phyloP scores from a whole-genome alignment of 176 grass and related monocot genomes.

The Pontederia crassipes region DNA sequence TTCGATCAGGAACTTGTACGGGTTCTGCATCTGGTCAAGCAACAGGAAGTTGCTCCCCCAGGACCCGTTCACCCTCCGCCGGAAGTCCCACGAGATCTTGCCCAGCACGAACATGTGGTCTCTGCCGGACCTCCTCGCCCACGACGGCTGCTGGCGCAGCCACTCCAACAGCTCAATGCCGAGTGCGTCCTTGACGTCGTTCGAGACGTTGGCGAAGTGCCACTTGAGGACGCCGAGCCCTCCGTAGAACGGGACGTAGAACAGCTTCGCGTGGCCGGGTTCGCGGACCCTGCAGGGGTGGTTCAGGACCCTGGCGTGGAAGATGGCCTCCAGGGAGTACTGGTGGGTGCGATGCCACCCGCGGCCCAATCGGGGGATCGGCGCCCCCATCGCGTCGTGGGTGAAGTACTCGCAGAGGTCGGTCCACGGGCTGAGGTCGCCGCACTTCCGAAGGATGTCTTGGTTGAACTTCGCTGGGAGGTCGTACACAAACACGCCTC shows the following conservation, averaged over 20 bases:
- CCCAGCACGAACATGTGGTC: conserved; percentile 18
- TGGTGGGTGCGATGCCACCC: conserved; percentile 5
- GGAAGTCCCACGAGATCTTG: conserved; percentile 18
- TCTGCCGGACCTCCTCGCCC: neutral
- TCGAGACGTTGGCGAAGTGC: neutral
- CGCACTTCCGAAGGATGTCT: neutral
- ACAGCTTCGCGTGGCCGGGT: conserved; percentile 3
- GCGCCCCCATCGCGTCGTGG: conserved; percentile 3
- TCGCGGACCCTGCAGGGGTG: conserved; percentile 4
- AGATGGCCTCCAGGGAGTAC: conserved; percentile 18
- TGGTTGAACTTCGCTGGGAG: conserved; percentile 6
- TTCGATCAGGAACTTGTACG: conserved; percentile 13
- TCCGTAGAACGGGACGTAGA: conserved; percentile 9
- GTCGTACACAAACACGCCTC: conserved; percentile 1
- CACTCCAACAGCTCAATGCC: neutral
- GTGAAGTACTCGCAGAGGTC: conserved; percentile 9
- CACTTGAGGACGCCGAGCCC: neutral
- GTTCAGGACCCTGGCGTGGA: conserved; percentile 8
- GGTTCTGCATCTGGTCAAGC: neutral
- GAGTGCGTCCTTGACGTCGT: neutral
- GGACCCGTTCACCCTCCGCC: neutral
- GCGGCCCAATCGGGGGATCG: neutral
- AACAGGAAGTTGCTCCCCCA: conserved; percentile 15
- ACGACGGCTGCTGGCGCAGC: neutral
- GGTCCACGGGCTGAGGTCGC: conserved; percentile 1